Conservation (phyloP, 768 basidiomycete species). For the Lanmaoa pseudosensibilis region DNA sequence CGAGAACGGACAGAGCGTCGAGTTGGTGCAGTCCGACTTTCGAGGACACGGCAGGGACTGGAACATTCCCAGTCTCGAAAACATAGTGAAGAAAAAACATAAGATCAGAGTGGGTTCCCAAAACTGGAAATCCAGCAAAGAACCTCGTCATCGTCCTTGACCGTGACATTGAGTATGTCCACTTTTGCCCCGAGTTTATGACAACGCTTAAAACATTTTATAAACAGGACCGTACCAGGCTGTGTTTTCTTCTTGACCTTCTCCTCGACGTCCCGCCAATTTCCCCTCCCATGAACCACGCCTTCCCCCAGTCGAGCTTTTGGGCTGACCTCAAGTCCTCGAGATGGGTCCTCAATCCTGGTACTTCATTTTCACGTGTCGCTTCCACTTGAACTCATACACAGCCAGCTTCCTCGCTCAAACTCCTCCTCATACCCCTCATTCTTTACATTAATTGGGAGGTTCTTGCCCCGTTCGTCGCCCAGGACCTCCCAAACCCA, state of each 20-base stretch:
- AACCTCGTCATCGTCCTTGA: neutral
- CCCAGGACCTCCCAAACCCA: constrained; percentile 61
- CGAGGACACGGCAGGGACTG: constrained; percentile 61
- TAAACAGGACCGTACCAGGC: too few species aligned
- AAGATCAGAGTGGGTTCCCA: too few species aligned
- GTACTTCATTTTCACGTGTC: constrained; percentile 34
- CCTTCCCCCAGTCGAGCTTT: constrained; percentile 21
- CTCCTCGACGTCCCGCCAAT: constrained; percentile 2
- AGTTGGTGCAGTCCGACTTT: constrained; percentile 44
- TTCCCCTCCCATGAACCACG: constrained; percentile 21
- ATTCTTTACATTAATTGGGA: constrained; percentile 69
- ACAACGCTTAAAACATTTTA: too few species aligned
- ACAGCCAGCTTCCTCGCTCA: constrained; percentile 58
- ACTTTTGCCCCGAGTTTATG: too few species aligned
- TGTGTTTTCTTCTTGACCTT: too few species aligned
- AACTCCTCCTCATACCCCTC: constrained; percentile 60
- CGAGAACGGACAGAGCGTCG: constrained; percentile 62
- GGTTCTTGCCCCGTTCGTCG: constrained; percentile 46
- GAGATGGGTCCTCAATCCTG: constrained; percentile 75
- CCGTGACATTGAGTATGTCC: too few species aligned
- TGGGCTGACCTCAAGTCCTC: constrained; percentile 52
- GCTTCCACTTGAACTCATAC: neutral
- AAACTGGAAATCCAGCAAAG: too few species aligned
- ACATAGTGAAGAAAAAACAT: constrained; percentile 44
- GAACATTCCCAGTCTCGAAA: constrained; percentile 61